Evolutionary conservation across 169 alveolate genomes (phyloP).

Genomic region (Cystoisospora suis): DNA sequence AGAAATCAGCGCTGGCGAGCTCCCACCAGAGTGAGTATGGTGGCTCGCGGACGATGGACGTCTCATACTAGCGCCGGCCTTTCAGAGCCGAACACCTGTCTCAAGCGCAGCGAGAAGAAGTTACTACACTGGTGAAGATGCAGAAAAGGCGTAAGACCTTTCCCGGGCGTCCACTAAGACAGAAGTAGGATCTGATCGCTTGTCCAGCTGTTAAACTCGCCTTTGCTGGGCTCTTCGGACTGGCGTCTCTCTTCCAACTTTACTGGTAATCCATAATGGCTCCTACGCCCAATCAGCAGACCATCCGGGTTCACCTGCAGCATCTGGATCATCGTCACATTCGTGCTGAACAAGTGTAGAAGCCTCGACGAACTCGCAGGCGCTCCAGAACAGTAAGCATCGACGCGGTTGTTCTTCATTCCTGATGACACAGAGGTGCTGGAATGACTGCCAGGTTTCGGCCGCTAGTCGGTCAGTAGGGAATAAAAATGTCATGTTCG

Average conservation of each 20-base stretch:
- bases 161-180: neutral
- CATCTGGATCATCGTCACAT: slow-evolving; percentile 59
- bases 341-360: slow-evolving; percentile 53
- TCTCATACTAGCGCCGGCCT: neutral
- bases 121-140: slow-evolving; percentile 29
- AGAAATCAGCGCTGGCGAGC: slow-evolving; percentile 43
- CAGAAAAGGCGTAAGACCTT: slow-evolving; percentile 55
- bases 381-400: slow-evolving; percentile 53
- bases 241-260: slow-evolving; percentile 1
- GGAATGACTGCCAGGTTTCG: slow-evolving; percentile 19
- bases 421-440: neutral
- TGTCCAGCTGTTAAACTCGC: slow-evolving; percentile 21
- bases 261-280: slow-evolving; percentile 2
- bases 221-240: slow-evolving; percentile 19
- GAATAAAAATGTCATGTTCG: no score
- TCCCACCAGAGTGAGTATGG: slow-evolving; percentile 51
- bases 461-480: slow-evolving; percentile 45
- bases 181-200: neutral
- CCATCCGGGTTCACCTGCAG: slow-evolving; percentile 6
- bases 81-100: slow-evolving; percentile 29
- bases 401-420: neutral
- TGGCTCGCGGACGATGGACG: neutral
- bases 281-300: neutral
- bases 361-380: slow-evolving; percentile 55
- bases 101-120: slow-evolving; percentile 20